Conservation (phyloP, 257 asterid genomes). For the Mitragyna speciosa region DNA sequence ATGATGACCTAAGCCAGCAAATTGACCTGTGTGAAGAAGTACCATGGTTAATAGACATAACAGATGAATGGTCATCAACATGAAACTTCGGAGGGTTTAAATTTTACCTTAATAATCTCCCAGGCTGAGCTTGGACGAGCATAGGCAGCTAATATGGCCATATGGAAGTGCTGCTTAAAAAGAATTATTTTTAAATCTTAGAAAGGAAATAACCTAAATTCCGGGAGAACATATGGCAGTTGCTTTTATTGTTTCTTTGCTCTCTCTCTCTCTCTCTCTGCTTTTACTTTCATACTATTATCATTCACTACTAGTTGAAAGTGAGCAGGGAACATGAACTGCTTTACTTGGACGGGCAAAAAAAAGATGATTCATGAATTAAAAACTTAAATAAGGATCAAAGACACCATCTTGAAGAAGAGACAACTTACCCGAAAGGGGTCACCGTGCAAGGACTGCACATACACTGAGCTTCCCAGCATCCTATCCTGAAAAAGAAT, state of each 20-base stretch:
- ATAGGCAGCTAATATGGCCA: constrained; percentile 67
- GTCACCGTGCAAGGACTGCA: constrained; percentile 81
- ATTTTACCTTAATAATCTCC: constrained; percentile 61
- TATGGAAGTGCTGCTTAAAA: constrained; percentile 62
- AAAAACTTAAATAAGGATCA: background rate
- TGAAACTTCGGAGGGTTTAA: background rate
- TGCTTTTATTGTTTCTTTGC: background rate
- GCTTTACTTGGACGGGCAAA: background rate
- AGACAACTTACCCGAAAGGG: constrained; percentile 66
- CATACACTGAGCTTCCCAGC: constrained; percentile 48
- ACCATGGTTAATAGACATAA: background rate
- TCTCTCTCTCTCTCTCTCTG: background rate
- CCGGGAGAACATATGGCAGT: background rate
- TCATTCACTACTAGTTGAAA: too few relatives aligned
- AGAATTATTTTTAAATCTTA: background rate
- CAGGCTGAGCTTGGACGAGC: constrained; percentile 46
- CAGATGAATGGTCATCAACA: background rate
- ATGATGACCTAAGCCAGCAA: constrained; percentile 48
- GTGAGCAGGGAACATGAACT: background rate
- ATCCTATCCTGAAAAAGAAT: constrained; percentile 38
- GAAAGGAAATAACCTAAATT: background rate
- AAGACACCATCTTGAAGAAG: background rate
- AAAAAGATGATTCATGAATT: background rate
- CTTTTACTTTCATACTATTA: background rate
- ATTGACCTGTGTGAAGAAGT: constrained; percentile 51